Percentiles rank a stretch among this genome's conserved stretches.
Evolutionary conservation across 805 yeast genomes (phyloP).

Genomic region (Isabelozyma heimii): DNA sequence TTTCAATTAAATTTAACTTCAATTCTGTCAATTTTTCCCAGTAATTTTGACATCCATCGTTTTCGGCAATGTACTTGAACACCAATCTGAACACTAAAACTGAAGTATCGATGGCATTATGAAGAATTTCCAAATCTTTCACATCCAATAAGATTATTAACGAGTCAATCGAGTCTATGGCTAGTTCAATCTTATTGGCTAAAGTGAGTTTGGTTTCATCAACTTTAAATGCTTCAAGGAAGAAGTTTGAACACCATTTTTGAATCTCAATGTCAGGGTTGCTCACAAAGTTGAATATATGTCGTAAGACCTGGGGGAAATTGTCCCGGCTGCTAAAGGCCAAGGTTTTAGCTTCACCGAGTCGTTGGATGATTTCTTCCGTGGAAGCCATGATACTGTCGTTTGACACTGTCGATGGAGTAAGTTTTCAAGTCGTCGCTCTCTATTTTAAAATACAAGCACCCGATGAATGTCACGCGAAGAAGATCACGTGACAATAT

Average conservation of each 20-base stretch:
- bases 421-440: neutral
- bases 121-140: conserved; percentile 28
- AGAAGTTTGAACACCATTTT: conserved; percentile 40
- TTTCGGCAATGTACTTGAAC: conserved; percentile 45
- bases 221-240: conserved; percentile 34
- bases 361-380: conserved; percentile 23
- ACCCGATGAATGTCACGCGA: neutral
- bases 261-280: conserved; percentile 34
- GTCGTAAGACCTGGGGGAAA: conserved; percentile 44
- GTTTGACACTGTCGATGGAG: neutral
- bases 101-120: conserved; percentile 32
- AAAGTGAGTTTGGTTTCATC: conserved; percentile 20
- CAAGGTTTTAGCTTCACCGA: conserved; percentile 36
- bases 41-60: conserved; percentile 39
- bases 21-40: conserved; percentile 60
- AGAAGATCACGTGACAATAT: neutral
- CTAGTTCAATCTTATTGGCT: conserved; percentile 34
- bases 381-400: conserved; percentile 8
- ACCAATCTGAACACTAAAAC: conserved; percentile 42
- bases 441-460: neutral
- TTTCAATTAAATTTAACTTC: conserved; percentile 55
- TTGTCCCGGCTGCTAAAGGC: conserved; percentile 28
- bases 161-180: conserved; percentile 37
- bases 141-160: conserved; percentile 24
- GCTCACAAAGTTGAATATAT: conserved; percentile 34